These are phyloP conservation scores for Actinomucor elegans DNA, from an alignment of 371 early-diverging fungal species.

Conservation along the genomic window DNA sequence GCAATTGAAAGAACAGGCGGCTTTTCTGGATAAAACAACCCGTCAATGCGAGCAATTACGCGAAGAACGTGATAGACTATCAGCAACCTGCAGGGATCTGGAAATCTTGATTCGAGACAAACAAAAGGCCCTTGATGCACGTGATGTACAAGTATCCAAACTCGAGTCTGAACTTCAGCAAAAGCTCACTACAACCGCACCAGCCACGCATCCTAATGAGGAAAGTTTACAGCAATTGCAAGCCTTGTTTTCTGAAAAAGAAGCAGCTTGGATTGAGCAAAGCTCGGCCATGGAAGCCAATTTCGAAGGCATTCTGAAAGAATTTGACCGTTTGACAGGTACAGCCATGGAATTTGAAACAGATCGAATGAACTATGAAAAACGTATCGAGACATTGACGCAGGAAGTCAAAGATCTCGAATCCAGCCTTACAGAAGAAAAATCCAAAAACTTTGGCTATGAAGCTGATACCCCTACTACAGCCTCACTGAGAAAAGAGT, in stretches of 20 bases:
- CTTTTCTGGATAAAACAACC: conserved; percentile 34
- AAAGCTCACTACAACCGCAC: neutral
- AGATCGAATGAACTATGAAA: conserved; percentile 45
- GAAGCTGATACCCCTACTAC: conserved; percentile 46
- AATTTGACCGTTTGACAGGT: conserved; percentile 57
- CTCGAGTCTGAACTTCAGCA: conserved; percentile 21
- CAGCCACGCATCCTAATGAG: neutral
- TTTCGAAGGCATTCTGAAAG: conserved; percentile 54
- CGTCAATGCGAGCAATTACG: conserved; percentile 26
- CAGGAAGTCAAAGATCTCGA: conserved; percentile 36
- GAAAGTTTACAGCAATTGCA: conserved; percentile 27
- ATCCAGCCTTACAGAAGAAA: conserved; percentile 35
- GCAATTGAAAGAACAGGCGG: conserved; percentile 46
- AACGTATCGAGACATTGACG: conserved; percentile 37
- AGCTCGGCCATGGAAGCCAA: conserved; percentile 48
- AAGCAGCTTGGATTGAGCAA: conserved; percentile 44
- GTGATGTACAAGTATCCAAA: conserved; percentile 36
- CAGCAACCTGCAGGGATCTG: conserved; percentile 34
- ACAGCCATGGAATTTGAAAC: conserved; percentile 57
- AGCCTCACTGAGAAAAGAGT: conserved; percentile 59
- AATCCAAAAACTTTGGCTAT: conserved; percentile 32
- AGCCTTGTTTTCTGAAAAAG: conserved; percentile 34
- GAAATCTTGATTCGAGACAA: conserved; percentile 45
- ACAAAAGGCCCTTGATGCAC: conserved; percentile 34
- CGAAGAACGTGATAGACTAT: conserved; percentile 31